Conservation (phyloP, 768 basidiomycete species). For the Tylopilus sp. region DNA sequence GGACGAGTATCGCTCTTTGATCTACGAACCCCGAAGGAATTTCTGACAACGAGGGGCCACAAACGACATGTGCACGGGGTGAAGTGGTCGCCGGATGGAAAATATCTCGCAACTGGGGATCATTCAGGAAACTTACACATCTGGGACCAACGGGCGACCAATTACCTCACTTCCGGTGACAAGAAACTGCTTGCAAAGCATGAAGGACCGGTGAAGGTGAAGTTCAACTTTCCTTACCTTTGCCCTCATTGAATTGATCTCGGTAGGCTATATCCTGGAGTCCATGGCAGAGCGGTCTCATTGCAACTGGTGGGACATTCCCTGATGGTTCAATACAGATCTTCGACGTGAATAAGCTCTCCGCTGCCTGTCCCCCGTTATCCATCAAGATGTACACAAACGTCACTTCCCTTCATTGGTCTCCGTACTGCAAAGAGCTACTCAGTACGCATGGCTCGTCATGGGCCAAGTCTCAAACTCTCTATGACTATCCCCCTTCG, state of each 20-base stretch:
- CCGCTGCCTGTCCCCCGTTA: constrained; percentile 45
- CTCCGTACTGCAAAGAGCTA: constrained; percentile 79
- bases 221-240: background rate
- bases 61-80: constrained; percentile 37
- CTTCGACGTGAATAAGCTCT: constrained; percentile 42
- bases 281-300: constrained; percentile 65
- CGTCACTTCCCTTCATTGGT: constrained; percentile 62
- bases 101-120: constrained; percentile 40
- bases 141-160: constrained; percentile 41
- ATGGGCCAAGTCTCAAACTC: constrained; percentile 24
- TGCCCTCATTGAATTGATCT: background rate
- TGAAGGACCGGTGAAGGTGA: constrained; percentile 42
- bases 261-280: constrained; percentile 69
- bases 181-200: constrained; percentile 41
- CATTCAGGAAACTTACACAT: constrained; percentile 38
- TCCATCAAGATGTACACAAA: constrained; percentile 45
- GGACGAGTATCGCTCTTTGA: constrained; percentile 40
- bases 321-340: constrained; percentile 57
- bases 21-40: constrained; percentile 28
- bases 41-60: constrained; percentile 29
- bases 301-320: constrained; percentile 66
- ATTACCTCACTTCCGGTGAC: constrained; percentile 28
- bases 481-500: constrained; percentile 16
- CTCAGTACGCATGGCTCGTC: constrained; percentile 68
- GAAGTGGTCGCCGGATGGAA: constrained; percentile 40